A percentile compares a stretch with the other conserved stretches of the same genome.
phyloP scores from a whole-genome alignment of 1,139 yeast genomes.

The Taphrina wiesneri region DNA sequence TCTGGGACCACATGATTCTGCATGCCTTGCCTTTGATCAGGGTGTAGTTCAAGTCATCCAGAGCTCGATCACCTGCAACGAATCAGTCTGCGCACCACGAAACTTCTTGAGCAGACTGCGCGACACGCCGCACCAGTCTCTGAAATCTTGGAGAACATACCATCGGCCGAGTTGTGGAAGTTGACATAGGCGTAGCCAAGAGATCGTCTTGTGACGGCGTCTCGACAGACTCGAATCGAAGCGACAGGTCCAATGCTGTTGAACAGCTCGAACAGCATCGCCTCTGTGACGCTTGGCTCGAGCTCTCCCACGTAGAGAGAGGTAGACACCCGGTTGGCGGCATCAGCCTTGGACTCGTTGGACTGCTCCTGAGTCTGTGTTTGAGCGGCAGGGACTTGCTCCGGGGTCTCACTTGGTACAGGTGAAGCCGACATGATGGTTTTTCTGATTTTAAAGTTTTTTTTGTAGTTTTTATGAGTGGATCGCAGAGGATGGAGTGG shows the following conservation, averaged over 20 bases:
- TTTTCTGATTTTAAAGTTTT: conserved; percentile 19
- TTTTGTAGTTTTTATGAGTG: conserved; percentile 2
- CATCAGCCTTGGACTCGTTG: conserved; percentile 22
- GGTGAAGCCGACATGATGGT: conserved; percentile 21
- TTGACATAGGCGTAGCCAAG: conserved; percentile 98
- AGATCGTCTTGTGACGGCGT: conserved; percentile 94
- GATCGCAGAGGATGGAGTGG: conserved; percentile 8
- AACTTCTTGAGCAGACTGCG: not conserved
- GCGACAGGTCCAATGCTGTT: conserved; percentile 95
- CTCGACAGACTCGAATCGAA: conserved; percentile 98
- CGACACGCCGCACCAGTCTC: not conserved
- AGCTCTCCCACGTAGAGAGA: conserved; percentile 92
- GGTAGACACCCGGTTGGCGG: conserved; percentile 28
- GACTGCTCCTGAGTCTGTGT: conserved; percentile 24
- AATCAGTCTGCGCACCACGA: not conserved
- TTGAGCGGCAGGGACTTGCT: conserved; percentile 6
- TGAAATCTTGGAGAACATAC: conserved; percentile 44
- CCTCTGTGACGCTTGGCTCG: conserved; percentile 90
- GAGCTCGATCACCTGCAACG: conserved; percentile 63
- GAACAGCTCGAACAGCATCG: conserved; percentile 89
- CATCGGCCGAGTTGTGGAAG: conserved; percentile 87
- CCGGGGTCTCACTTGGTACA: conserved; percentile 18
- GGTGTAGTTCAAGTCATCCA: conserved; percentile 92
- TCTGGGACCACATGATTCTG: conserved; percentile 99
- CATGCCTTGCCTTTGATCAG: conserved; percentile 95